Conservation (phyloP, 2,329 filamentous ascomycete species). For the Pyrenophora seminiperda region DNA sequence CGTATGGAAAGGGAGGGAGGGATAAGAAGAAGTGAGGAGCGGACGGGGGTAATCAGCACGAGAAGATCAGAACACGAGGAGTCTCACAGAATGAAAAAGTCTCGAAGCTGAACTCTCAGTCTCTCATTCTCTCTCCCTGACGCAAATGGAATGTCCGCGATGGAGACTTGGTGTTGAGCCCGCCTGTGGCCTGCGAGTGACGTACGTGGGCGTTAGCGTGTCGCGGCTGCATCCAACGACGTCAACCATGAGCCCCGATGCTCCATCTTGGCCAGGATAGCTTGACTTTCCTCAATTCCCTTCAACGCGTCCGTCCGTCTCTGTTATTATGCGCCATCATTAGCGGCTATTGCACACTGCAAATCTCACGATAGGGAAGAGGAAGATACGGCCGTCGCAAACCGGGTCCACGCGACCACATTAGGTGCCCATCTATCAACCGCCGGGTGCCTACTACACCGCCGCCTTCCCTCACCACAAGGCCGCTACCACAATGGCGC, state of each 20-base stretch:
- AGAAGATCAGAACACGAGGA: too few relatives aligned
- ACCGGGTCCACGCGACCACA: conserved; percentile 16
- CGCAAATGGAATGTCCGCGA: neutral
- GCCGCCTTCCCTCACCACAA: neutral
- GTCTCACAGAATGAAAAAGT: too few relatives aligned
- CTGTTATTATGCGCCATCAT: neutral
- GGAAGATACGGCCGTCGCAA: neutral
- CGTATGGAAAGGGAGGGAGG: too few relatives aligned
- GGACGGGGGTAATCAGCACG: too few relatives aligned
- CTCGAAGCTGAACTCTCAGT: too few relatives aligned
- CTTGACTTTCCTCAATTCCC: conserved; percentile 1
- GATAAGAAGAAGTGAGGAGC: too few relatives aligned
- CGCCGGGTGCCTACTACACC: conserved; percentile 5
- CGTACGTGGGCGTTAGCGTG: conserved; percentile 26
- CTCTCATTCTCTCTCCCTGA: too few relatives aligned
- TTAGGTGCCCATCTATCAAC: conserved; percentile 6
- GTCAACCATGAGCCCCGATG: conserved; percentile 12
- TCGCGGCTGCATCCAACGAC: conserved; percentile 18
- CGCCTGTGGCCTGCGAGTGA: neutral
- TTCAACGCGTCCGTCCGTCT: neutral
- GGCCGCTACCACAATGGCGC: conserved; percentile 45
- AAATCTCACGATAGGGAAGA: neutral
- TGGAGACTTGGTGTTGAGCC: conserved; percentile 6
- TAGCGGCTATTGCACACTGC: neutral
- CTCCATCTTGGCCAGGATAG: neutral